Conservation (phyloP, 23 red algal genomes). For the Gracilaria gracilis region DNA sequence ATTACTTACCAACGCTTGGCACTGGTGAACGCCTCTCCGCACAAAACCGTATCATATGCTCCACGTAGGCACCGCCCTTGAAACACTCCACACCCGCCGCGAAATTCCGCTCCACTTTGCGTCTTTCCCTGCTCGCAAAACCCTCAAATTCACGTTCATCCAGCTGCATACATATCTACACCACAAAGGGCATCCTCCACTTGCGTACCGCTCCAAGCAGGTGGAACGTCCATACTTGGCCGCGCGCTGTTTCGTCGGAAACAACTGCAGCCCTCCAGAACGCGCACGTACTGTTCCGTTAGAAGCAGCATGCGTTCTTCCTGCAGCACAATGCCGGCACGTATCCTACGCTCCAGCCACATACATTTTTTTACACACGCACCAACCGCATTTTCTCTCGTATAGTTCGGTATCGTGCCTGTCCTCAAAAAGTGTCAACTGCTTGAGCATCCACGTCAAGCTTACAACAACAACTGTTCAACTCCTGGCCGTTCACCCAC, state of each 20-base stretch:
- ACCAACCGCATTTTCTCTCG: not conserved
- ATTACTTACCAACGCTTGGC: no score
- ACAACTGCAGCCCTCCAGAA: no score
- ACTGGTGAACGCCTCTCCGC: no score
- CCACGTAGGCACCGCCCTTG: no score
- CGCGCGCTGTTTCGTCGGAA: no score
- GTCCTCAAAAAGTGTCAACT: not conserved
- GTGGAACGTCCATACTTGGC: not conserved
- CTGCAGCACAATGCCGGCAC: no score
- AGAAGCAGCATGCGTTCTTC: no score
- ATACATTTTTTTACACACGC: not conserved
- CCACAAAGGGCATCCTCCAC: not conserved
- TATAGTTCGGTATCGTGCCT: not conserved
- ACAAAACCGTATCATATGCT: no score
- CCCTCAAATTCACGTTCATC: slow-evolving; percentile 1
- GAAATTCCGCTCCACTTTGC: no score
- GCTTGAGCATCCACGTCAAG: not conserved
- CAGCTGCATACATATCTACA: not conserved
- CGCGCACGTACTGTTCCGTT: no score
- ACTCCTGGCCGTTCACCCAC: not conserved
- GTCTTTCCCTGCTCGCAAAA: not conserved
- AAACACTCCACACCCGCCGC: no score
- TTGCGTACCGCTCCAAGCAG: not conserved
- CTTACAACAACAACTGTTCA: not conserved
- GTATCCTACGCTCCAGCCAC: not conserved